A percentile compares a stretch with the other conserved stretches of the same genome.
These are phyloP conservation scores for Xylariales sp. DNA, from an alignment of 2,329 filamentous ascomycete species.

Conservation along the genomic window DNA sequence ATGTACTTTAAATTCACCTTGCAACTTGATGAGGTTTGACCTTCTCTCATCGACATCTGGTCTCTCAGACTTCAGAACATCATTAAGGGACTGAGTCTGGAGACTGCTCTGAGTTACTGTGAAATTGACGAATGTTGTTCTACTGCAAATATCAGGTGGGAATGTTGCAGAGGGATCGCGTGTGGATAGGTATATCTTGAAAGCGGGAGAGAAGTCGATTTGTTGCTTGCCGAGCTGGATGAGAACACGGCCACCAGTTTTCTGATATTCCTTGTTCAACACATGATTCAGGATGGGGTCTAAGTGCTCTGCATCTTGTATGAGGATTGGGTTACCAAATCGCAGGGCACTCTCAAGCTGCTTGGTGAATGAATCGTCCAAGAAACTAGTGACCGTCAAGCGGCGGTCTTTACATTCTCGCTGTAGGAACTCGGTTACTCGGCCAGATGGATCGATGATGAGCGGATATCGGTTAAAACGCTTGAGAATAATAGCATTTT, in stretches of 20 bases:
- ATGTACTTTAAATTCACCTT: slow-evolving; percentile 99
- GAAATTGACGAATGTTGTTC: slow-evolving; percentile 99
- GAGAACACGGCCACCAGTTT: slow-evolving; percentile 95
- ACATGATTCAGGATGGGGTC: slow-evolving; percentile 98
- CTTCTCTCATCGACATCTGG: slow-evolving; percentile 96
- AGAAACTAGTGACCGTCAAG: slow-evolving; percentile 95
- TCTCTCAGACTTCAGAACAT: slow-evolving; percentile 96
- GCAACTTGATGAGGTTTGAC: slow-evolving; percentile 97
- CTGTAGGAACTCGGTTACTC: slow-evolving; percentile 93
- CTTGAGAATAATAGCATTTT: slow-evolving; percentile 97
- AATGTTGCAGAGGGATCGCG: slow-evolving; percentile 96
- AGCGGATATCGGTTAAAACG: slow-evolving; percentile 98
- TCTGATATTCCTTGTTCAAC: slow-evolving; percentile 99
- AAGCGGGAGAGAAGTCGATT: slow-evolving; percentile 97
- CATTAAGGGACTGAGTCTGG: slow-evolving; percentile 96
- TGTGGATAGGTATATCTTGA: slow-evolving; percentile 94
- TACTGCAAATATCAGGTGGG: slow-evolving; percentile 95
- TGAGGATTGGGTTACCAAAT: slow-evolving; percentile 98
- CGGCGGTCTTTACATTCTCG: slow-evolving; percentile 94
- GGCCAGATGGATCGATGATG: slow-evolving; percentile 96
- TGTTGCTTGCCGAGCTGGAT: slow-evolving; percentile 99
- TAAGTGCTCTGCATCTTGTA: slow-evolving; percentile 96
- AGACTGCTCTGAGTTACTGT: slow-evolving; percentile 99
- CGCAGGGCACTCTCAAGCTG: slow-evolving; percentile 96
- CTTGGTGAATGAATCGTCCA: slow-evolving; percentile 98